Conservation (phyloP, 2,329 filamentous ascomycete species). For the Colletotrichum cuscutae region DNA sequence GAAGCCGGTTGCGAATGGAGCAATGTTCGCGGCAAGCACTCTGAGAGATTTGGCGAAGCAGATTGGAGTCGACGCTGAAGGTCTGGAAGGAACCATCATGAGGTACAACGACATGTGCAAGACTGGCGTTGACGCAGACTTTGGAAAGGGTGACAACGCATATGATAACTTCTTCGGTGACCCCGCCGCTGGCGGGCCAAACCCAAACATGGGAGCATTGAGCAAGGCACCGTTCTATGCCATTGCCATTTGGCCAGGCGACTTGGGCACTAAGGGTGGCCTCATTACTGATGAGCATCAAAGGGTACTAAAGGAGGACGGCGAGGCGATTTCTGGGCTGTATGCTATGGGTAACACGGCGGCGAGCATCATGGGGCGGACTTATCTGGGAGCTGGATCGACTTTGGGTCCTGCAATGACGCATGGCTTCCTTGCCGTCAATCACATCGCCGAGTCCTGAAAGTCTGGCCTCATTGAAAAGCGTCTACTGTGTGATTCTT, state of each 20-base stretch:
- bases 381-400: slow-evolving; percentile 46
- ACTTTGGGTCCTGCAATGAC: slow-evolving; percentile 49
- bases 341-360: slow-evolving; percentile 48
- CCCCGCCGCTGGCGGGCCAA: not conserved
- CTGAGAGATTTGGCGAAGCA: slow-evolving; percentile 41
- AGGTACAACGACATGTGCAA: slow-evolving; percentile 43
- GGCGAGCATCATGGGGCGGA: slow-evolving; percentile 46
- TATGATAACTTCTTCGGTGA: slow-evolving; percentile 48
- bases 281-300: slow-evolving; percentile 46
- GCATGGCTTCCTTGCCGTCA: slow-evolving; percentile 45
- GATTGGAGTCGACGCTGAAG: slow-evolving; percentile 37
- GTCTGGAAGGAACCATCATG: slow-evolving; percentile 40
- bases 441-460: not conserved
- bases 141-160: slow-evolving; percentile 42
- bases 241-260: slow-evolving; percentile 46
- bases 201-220: slow-evolving; percentile 35
- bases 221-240: slow-evolving; percentile 42
- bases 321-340: slow-evolving; percentile 41
- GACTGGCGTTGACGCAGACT: slow-evolving; percentile 45
- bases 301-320: slow-evolving; percentile 39
- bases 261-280: slow-evolving; percentile 51
- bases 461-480: not conserved
- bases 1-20: slow-evolving; percentile 37
- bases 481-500: too few species aligned
- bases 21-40: slow-evolving; percentile 39